Conservation (phyloP, 768 basidiomycete genomes). For the Leccinum incarnatum region DNA sequence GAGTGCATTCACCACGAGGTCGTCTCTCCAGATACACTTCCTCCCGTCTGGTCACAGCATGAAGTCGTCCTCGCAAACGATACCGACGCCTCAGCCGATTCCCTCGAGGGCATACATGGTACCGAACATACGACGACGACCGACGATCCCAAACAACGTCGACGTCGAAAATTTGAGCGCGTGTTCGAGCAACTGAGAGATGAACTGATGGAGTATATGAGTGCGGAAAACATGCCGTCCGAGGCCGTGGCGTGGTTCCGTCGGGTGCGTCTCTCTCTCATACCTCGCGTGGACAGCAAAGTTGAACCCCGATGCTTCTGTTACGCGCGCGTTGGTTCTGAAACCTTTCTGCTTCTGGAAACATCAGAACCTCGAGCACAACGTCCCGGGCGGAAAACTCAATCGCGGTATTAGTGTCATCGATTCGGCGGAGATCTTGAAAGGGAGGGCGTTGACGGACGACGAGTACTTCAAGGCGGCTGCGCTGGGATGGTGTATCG, state of each 20-base stretch:
- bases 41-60: not conserved
- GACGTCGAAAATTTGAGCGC: slow-evolving; percentile 61
- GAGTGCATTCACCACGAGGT: not conserved
- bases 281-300: not conserved
- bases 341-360: not conserved
- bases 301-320: not conserved
- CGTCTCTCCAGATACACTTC: not conserved
- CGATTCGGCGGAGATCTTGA: slow-evolving; percentile 87
- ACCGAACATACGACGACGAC: not conserved
- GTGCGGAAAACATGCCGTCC: slow-evolving; percentile 69
- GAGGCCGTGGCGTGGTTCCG: slow-evolving; percentile 85
- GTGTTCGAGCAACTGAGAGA: slow-evolving; percentile 70
- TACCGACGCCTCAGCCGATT: not conserved
- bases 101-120: not conserved
- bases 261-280: slow-evolving; percentile 47
- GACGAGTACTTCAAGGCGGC: slow-evolving; percentile 44
- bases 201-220: slow-evolving; percentile 73
- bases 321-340: not conserved
- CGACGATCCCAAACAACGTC: slow-evolving; percentile 33
- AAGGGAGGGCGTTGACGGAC: slow-evolving; percentile 63
- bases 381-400: slow-evolving; percentile 92
- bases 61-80: not conserved
- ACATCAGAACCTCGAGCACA: slow-evolving; percentile 79
- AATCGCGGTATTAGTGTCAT: slow-evolving; percentile 96
- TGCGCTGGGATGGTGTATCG: slow-evolving; percentile 92